Base-by-base conservation (phyloP, 805 yeast genomes). In the Saccharomycopsis synnaedendra region DNA sequence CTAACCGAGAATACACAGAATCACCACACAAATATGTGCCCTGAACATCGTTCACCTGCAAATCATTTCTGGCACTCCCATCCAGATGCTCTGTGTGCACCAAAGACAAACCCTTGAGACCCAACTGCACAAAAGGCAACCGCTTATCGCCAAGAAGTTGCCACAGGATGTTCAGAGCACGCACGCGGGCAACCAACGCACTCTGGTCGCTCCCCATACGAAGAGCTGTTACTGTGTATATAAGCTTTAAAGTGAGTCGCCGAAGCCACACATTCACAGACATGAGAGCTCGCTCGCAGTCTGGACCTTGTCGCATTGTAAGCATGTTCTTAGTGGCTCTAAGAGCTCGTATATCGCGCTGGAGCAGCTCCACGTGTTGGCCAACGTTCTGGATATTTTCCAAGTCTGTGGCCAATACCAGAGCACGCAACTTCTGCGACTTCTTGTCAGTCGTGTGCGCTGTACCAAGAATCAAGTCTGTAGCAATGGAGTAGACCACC, bases 161-260 rank as follows among this genome's bases (percentile, higher is more conserved):
- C 71, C 82, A 70, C n/a, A 74, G 70, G 5, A 80, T 61, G 51
- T 76, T 75, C 53, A 75, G 81, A 0, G 82, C 72, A 7, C 66
- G 61, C 4, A 72, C 60, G n/a, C 61, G 58, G 75, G 74, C 71
- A 4, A 43, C 28, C 31, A 51, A 39, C 33, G 19, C 40, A 4
- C 41, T 11, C 7, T 37, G 32, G 5, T 39, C 29, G n/a, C 31
- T 39, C 7, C 47, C 10, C 4, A 40, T 39, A 33, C 48, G 54
- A 32, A 51, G 45, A 8, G 54, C 54, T n/a, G 47, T 28, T 11
- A 51, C 47, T 7, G 47, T 43, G 38, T 42, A 48, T 11, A 51
- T 37, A 32, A 51, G 35, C 33, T 48, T 51, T 28, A 51, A 41
- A 10, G 36, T 32, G n/a, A 47, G 42, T 38, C 41, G 42, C 11